phyloP scores from a whole-genome alignment of 495 filamentous ascomycete species.

The Endocarpon pusillum region DNA sequence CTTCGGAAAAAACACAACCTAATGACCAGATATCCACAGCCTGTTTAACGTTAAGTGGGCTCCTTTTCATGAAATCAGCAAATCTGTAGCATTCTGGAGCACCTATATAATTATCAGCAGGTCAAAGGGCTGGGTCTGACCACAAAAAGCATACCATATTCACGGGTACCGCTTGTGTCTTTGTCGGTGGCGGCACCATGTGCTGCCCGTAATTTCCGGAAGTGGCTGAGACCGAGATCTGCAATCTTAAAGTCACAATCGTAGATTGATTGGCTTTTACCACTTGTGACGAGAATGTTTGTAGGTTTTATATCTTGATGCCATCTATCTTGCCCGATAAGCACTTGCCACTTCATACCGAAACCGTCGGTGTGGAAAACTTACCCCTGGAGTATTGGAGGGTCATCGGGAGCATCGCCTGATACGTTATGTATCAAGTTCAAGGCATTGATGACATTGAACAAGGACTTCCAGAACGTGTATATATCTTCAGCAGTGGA shows the following conservation, averaged over 20 bases:
- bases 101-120: conserved; percentile 11
- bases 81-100: conserved; percentile 19
- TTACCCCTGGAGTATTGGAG: conserved; percentile 9
- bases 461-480: conserved; percentile 25
- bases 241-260: conserved; percentile 24
- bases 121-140: conserved; percentile 3
- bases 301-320: conserved; percentile 26
- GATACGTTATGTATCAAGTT: conserved; percentile 17
- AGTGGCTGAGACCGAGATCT: conserved; percentile 20
- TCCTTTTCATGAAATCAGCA: conserved; percentile 10
- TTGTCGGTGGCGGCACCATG: conserved; percentile 9
- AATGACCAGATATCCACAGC: conserved; percentile 29
- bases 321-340: no score
- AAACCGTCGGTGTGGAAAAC: neutral
- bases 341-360: conserved; percentile 3
- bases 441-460: conserved; percentile 19
- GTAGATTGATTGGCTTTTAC: conserved; percentile 8
- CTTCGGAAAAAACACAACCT: conserved; percentile 29
- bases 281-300: conserved; percentile 21
- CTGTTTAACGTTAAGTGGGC: conserved; percentile 6
- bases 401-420: neutral
- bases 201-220: conserved; percentile 6
- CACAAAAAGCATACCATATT: conserved; percentile 15
- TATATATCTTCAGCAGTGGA: conserved; percentile 16
- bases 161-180: conserved; percentile 15